These are phyloP conservation scores for Hypoxylon sp. DNA, from an alignment of 2,329 filamentous ascomycete species.

Conservation along the genomic window DNA sequence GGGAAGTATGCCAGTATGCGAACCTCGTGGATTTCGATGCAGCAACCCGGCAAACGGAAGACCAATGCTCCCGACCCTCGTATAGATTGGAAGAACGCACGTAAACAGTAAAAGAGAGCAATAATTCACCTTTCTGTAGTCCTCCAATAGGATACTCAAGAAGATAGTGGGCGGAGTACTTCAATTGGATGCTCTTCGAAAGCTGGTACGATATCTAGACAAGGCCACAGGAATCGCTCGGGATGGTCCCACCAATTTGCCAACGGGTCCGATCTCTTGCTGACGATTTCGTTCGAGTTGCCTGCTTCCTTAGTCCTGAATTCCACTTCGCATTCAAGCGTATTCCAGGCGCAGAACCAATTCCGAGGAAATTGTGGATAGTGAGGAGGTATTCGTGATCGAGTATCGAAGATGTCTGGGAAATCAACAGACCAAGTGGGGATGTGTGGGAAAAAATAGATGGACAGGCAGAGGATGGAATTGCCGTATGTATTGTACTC, in stretches of 20 bases:
- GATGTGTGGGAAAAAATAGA: conserved; percentile 27
- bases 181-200: conserved; percentile 14
- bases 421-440: conserved; percentile 26
- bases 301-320: conserved; percentile 9
- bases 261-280: conserved; percentile 1
- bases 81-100: background rate
- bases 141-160: conserved; percentile 1
- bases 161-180: background rate
- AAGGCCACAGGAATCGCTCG: conserved; percentile 4
- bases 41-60: conserved; percentile 41
- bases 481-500: conserved; percentile 41
- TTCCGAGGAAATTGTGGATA: background rate
- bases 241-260: conserved; percentile 22
- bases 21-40: conserved; percentile 43
- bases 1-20: conserved; percentile 39
- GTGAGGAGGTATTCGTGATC: conserved; percentile 17
- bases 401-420: conserved; percentile 14
- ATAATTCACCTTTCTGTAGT: conserved; percentile 35
- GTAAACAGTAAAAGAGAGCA: conserved; percentile 19
- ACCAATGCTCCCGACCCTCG: conserved; percentile 30
- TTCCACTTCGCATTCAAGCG: conserved; percentile 9
- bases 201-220: conserved; percentile 12
- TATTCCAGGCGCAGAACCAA: conserved; percentile 14
- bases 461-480: conserved; percentile 18
- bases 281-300: conserved; percentile 14